These are phyloP conservation scores for Coffea humblotiana DNA, from an alignment of 305 asterid genomes.

Conservation along the genomic window DNA sequence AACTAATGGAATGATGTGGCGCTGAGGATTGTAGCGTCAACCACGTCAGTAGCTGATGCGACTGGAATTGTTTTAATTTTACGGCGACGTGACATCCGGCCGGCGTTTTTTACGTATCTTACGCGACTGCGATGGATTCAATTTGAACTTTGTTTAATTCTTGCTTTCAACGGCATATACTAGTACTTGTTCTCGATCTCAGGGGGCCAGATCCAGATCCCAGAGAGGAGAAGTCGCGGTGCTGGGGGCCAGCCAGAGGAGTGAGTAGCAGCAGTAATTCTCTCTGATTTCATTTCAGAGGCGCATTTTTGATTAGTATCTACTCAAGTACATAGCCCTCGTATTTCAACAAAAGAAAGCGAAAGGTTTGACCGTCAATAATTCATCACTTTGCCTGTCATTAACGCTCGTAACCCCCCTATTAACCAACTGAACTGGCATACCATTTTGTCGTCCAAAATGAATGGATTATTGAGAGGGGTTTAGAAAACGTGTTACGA, in stretches of 20 bases:
- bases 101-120: slow-evolving; percentile 43
- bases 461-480: background rate
- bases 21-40: slow-evolving; percentile 13
- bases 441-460: background rate
- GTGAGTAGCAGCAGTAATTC: background rate
- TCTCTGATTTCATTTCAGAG: background rate
- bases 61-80: slow-evolving; percentile 31
- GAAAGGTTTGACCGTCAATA: slow-evolving; percentile 35
- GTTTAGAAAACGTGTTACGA: slow-evolving; percentile 9
- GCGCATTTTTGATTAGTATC: background rate
- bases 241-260: too few species aligned
- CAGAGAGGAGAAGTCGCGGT: too few species aligned
- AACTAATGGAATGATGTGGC: background rate
- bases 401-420: background rate
- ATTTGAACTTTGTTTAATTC: background rate
- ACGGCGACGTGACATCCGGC: slow-evolving; percentile 49
- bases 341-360: slow-evolving; percentile 25
- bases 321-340: background rate
- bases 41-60: slow-evolving; percentile 49
- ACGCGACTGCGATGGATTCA: slow-evolving; percentile 34
- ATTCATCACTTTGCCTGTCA: slow-evolving; percentile 4
- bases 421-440: background rate
- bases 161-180: background rate
- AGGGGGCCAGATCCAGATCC: too few species aligned
- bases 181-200: too few species aligned